Base-by-base conservation (phyloP, 257 asterid species). In the Jasminum sambac region DNA sequence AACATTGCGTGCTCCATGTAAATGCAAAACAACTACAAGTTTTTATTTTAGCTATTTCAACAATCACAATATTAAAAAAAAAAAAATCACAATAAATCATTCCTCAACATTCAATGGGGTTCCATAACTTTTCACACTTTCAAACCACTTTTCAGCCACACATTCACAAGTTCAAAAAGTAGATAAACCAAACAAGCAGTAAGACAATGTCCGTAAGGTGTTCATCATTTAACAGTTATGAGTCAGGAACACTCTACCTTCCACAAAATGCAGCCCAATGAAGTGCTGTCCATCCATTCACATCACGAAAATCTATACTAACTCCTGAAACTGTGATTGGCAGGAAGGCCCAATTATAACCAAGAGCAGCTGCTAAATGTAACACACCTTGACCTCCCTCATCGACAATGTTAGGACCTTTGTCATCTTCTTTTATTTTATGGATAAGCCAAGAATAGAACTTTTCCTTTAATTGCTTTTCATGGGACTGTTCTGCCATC, bases 251-350 rank as follows among this genome's bases (percentile, higher is more conserved):
- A 60, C 42, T 71, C 43, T 85, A 94, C 99, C 99, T 88, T 77
- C 97, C 99, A 75, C 72, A 89, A 76, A 84, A 84, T 79, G 98
- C 85, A 81, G 98, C 99, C 99, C 99, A 95, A 73, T 95, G 99
- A 83, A 95, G 97, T 62, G 98, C 95, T 24, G 98, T 88, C 96
- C 96, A 91, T 69, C 99, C 99, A 82, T 89, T 84, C 42, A 70
- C 86, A 78, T 95, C 99, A 83, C 99, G 99, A 41, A 95, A 89
- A 86, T 95, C 93, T 66, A 89, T 78, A 74, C 89, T 87, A 69
- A 88, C 87, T 23, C 96, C 95, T 42, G 95, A 81, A 58, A 81
- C 81, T 42, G 83, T 75, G 42, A 89, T 79, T 80, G 98, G 90
- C 84, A 79, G 83, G 70, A 95, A 59, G 74, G 87, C 96, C 98